phyloP scores from a whole-genome alignment of 1,284 basidiomycete species.

The Marasmius tenuissimus region DNA sequence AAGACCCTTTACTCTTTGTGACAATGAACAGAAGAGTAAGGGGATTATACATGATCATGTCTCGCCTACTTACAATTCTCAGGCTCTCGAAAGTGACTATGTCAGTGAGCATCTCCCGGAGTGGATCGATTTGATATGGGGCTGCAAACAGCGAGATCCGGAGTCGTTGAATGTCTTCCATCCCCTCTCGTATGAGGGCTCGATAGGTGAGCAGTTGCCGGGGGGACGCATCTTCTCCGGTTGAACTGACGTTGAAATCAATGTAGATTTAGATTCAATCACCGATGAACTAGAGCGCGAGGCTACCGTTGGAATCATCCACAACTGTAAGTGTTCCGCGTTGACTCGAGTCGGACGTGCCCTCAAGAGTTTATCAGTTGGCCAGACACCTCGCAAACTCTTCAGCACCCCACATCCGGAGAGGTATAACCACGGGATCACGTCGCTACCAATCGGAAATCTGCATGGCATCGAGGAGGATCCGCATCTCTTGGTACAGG shows the following conservation, averaged over 20 bases:
- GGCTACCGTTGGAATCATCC: conserved; percentile 92
- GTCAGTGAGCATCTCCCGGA: conserved; percentile 84
- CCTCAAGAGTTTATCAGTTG: conserved; percentile 49
- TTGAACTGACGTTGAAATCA: neutral
- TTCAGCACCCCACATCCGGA: conserved; percentile 83
- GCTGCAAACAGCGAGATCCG: conserved; percentile 81
- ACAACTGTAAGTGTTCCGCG: conserved; percentile 68
- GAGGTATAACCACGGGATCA: conserved; percentile 69
- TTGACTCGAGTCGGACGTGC: neutral
- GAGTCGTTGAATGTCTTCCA: conserved; percentile 88
- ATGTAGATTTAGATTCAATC: conserved; percentile 79
- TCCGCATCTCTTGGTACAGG: conserved; percentile 61
- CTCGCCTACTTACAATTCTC: neutral
- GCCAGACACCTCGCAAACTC: conserved; percentile 89
- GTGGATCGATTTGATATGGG: conserved; percentile 96
- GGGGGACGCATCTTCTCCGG: neutral
- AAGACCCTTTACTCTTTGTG: conserved; percentile 85
- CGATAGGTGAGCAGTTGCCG: conserved; percentile 58
- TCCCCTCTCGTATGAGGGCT: conserved; percentile 92
- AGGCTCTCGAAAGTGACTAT: conserved; percentile 90
- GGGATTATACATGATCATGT: neutral
- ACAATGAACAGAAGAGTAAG: conserved; percentile 74
- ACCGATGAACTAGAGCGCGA: conserved; percentile 86
- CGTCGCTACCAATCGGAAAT: conserved; percentile 67
- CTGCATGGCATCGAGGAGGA: conserved; percentile 83